Evolutionary conservation across 1,284 basidiomycete genomes (phyloP), one percentile per base, ranked within the genome.

Genomic region (Rhodotorula mucilaginosa): DNA sequence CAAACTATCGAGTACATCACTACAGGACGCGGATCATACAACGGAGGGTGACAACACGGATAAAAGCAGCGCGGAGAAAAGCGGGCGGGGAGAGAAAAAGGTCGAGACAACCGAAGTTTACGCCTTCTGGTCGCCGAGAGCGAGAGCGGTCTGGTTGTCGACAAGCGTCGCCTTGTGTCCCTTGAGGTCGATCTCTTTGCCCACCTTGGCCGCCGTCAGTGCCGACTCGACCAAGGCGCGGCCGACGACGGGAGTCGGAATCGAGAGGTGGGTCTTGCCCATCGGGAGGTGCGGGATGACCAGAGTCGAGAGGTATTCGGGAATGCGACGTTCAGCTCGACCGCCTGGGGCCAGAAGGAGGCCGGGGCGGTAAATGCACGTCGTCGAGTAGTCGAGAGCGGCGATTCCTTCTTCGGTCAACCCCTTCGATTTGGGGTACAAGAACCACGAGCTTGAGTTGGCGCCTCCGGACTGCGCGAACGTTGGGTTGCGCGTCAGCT

Each of bases 321-420:
- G 74, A 0, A 83, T 19, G 21, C 86, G 81, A 1, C 58, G 51
- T 3, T 87, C 83, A 2, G 84, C 80, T 0, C 85, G 83, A 0
- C 80, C 74, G 23, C 80, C 72, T 3, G 80, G 77, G 19, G 79
- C 77, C 13, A 80, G 81, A 7, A 92, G 80, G 34, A 84, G 74
- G 0, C 80, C 87, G 0, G 91, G 90, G 23, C 87, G 84, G 80
- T 90, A 87, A 61, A 90, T 79, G 73, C 91, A 86, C 0, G 87
- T 87, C 60, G 90, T 88, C 16, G 81, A 78, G 79, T 90, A 92
- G 15, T 88, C 88, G 10, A 91, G 79, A 5, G 79, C 80, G 0
- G 89, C 87, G 16, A 92, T 82, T 0, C 82, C 88, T 64, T 86
- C 82, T 79, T 92, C 91, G 0, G 91, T 92, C 52, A 88, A 80